Percentiles rank a stretch among this genome's conserved stretches.
These are phyloP conservation scores for Quercus cerris DNA, from an alignment of 306 rosid genomes.

Conservation along the genomic window DNA sequence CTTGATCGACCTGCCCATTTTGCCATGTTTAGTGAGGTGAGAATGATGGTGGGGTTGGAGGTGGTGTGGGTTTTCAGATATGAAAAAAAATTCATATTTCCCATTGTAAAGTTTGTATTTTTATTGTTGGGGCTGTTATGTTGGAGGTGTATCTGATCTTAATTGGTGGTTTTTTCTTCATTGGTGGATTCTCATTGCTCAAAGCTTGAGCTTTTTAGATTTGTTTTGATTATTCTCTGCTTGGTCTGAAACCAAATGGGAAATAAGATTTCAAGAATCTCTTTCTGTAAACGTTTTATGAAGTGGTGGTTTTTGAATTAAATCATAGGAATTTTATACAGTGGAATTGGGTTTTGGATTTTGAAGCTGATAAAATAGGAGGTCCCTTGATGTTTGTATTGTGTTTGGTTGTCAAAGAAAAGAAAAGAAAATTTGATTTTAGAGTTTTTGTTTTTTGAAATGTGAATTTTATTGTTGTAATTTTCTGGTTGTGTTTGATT, in stretches of 20 bases:
- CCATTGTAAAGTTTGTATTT: not conserved
- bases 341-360: not conserved
- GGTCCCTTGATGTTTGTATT: not conserved
- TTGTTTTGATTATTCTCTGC: not conserved
- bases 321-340: not conserved
- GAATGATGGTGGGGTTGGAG: too few species aligned
- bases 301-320: not conserved
- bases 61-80: too few species aligned
- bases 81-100: too few species aligned
- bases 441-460: too few species aligned
- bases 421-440: too few species aligned
- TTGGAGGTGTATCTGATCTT: not conserved
- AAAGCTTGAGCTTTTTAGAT: not conserved
- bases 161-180: not conserved
- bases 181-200: slow-evolving; percentile 10
- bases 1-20: too few species aligned
- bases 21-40: too few species aligned
- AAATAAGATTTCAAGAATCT: not conserved
- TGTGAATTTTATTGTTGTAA: too few species aligned
- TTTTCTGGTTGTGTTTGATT: too few species aligned
- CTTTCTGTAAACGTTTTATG: not conserved
- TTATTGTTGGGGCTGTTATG: not conserved
- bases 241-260: not conserved
- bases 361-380: not conserved
- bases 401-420: too few species aligned